Conservation (phyloP, 352 stramenopile species). For the Phytopythium aichiense region DNA sequence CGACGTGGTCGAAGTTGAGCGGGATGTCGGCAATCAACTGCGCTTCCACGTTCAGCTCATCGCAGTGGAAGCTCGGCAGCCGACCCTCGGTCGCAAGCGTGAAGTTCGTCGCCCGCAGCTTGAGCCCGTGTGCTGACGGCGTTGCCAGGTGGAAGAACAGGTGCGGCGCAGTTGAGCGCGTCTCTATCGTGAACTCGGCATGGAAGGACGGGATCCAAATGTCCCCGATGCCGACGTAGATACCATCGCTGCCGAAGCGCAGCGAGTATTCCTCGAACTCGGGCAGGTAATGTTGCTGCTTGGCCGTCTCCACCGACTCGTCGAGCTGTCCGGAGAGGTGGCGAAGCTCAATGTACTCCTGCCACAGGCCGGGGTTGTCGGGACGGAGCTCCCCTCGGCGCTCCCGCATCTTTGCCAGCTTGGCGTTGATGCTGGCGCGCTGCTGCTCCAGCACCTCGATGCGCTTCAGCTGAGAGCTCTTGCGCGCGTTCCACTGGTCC, state of each 20-base stretch:
- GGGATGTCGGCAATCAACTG: conserved; percentile 63
- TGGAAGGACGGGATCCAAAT: conserved; percentile 73
- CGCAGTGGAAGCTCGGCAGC: conserved; percentile 68
- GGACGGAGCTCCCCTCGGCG: conserved; percentile 32
- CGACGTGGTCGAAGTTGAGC: conserved; percentile 54
- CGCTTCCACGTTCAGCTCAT: conserved; percentile 73
- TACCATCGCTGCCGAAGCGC: conserved; percentile 59
- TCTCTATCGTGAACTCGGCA: conserved; percentile 69
- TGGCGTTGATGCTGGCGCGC: conserved; percentile 50
- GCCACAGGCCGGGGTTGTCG: conserved; percentile 44
- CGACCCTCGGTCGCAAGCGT: conserved; percentile 59
- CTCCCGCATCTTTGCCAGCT: conserved; percentile 54
- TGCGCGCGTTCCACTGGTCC: conserved; percentile 51
- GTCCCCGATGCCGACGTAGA: conserved; percentile 70
- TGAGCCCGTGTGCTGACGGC: conserved; percentile 43
- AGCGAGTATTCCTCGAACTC: conserved; percentile 56
- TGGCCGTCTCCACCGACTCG: conserved; percentile 57
- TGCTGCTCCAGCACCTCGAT: conserved; percentile 67
- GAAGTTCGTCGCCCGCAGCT: conserved; percentile 62
- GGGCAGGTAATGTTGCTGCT: conserved; percentile 64
- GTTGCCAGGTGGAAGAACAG: conserved; percentile 62
- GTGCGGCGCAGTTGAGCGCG: conserved; percentile 50
- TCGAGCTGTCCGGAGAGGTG: conserved; percentile 54
- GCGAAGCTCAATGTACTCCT: conserved; percentile 70
- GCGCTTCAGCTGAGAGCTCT: conserved; percentile 52